These are phyloP conservation scores for Phialocephala sp. DNA, from an alignment of 2,329 filamentous ascomycete genomes.

Conservation along the genomic window DNA sequence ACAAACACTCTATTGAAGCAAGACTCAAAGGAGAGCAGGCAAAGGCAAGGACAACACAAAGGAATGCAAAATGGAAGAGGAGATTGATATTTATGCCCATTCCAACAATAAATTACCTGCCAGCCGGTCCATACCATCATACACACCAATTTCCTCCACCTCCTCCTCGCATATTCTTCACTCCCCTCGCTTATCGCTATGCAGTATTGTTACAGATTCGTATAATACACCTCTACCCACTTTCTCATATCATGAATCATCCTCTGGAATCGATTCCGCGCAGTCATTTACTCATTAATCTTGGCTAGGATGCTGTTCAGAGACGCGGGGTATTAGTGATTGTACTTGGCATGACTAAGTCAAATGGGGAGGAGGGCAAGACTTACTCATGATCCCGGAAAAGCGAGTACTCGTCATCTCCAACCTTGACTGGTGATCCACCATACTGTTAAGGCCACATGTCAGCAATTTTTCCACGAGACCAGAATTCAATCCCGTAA, in stretches of 20 bases:
- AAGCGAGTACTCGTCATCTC: slow-evolving; percentile 93
- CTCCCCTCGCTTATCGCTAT: slow-evolving; percentile 30
- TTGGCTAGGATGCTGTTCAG: slow-evolving; percentile 85
- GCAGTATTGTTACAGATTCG: slow-evolving; percentile 34
- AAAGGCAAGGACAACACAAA: not conserved
- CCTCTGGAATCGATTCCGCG: not conserved
- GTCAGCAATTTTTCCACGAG: slow-evolving; percentile 14
- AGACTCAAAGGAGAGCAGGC: not conserved
- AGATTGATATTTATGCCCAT: slow-evolving; percentile 32
- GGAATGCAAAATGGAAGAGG: slow-evolving; percentile 22
- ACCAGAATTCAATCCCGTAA: not conserved
- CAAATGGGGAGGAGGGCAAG: not conserved
- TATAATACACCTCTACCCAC: slow-evolving; percentile 34
- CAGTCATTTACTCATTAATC: slow-evolving; percentile 85
- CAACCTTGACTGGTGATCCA: slow-evolving; percentile 94
- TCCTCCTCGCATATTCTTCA: slow-evolving; percentile 4
- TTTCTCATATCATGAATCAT: slow-evolving; percentile 8
- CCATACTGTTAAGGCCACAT: slow-evolving; percentile 68
- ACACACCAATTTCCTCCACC: slow-evolving; percentile 3
- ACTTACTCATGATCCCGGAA: slow-evolving; percentile 99
- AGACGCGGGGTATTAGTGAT: slow-evolving; percentile 14
- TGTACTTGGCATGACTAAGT: not conserved
- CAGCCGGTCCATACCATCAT: not conserved
- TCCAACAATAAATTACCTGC: not conserved
- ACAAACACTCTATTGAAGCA: not conserved